These are phyloP conservation scores for Auricularia sp. DNA, from an alignment of 768 basidiomycete species.

Conservation along the genomic window DNA sequence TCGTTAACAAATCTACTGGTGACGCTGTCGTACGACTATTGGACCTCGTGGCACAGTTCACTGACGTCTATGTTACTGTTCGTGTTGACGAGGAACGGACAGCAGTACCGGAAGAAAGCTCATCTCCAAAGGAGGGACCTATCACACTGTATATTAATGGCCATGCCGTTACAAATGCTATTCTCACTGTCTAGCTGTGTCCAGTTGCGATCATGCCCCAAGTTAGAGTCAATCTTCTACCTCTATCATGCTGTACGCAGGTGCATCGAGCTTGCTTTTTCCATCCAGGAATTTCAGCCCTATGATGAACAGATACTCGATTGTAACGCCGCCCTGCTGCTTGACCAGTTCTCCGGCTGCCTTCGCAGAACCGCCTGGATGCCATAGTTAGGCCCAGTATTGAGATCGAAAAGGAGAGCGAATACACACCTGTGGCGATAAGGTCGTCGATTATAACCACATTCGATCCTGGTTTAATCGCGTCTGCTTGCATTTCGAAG, in stretches of 20 bases:
- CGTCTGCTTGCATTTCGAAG: slow-evolving; percentile 92
- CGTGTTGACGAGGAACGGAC: slow-evolving; percentile 29
- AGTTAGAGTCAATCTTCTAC: slow-evolving; percentile 38
- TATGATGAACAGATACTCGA: slow-evolving; percentile 93
- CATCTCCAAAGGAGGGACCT: background rate
- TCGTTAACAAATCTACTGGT: slow-evolving; percentile 45
- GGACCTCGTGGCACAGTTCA: slow-evolving; percentile 35
- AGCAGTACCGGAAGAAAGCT: background rate
- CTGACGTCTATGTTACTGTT: slow-evolving; percentile 40
- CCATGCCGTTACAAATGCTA: slow-evolving; percentile 5
- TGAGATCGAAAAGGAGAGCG: background rate
- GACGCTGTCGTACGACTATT: slow-evolving; percentile 46
- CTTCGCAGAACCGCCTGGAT: slow-evolving; percentile 78
- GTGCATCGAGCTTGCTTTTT: slow-evolving; percentile 68
- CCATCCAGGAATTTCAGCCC: slow-evolving; percentile 72
- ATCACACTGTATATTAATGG: slow-evolving; percentile 6
- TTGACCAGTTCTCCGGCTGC: slow-evolving; percentile 85
- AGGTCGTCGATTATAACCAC: slow-evolving; percentile 90
- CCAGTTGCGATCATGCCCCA: background rate
- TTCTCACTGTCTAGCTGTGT: slow-evolving; percentile 5
- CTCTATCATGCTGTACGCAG: slow-evolving; percentile 82
- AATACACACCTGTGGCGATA: slow-evolving; percentile 77
- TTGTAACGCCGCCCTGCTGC: slow-evolving; percentile 69
- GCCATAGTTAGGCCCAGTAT: background rate
- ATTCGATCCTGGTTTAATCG: slow-evolving; percentile 70